Evolutionary conservation across 768 basidiomycete genomes (phyloP).

Genomic region (Russula griseocarnosa): DNA sequence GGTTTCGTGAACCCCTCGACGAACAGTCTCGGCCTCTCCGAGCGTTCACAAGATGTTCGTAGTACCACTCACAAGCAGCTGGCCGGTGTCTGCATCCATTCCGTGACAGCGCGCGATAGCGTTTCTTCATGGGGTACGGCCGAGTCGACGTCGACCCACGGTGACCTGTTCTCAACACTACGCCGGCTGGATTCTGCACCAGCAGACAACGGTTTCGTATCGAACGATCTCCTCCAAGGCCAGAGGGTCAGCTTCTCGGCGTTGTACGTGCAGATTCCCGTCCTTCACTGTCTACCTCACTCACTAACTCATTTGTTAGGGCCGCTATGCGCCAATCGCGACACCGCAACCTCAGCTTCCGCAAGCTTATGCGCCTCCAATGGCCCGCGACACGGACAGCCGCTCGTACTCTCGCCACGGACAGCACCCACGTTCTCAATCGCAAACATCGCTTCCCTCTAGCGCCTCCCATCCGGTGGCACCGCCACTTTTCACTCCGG

Average conservation of each 20-base stretch:
- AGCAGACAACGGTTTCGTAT: neutral
- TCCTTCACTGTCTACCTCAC: neutral
- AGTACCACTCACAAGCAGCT: neutral
- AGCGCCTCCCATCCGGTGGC: neutral
- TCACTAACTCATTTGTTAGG: neutral
- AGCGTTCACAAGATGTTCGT: neutral
- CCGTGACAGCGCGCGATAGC: constrained; percentile 12
- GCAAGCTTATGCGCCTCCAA: neutral
- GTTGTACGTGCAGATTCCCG: constrained; percentile 8
- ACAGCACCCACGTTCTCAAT: constrained; percentile 8
- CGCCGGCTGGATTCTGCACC: constrained; percentile 9
- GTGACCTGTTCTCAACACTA: constrained; percentile 18
- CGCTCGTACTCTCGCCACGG: constrained; percentile 15
- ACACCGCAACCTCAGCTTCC: constrained; percentile 21
- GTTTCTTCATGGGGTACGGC: constrained; percentile 22
- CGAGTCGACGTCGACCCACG: neutral
- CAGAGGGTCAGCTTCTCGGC: constrained; percentile 25
- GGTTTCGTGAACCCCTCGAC: constrained; percentile 18
- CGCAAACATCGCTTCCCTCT: constrained; percentile 9
- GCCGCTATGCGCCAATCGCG: constrained; percentile 15
- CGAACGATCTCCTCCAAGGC: constrained; percentile 11
- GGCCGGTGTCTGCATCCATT: neutral
- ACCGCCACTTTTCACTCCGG: constrained; percentile 1
- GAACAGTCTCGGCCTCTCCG: constrained; percentile 26
- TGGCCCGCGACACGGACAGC: neutral